Evolutionary conservation across 768 basidiomycete genomes (phyloP).

Genomic region (Gloeophyllum trabeum): DNA sequence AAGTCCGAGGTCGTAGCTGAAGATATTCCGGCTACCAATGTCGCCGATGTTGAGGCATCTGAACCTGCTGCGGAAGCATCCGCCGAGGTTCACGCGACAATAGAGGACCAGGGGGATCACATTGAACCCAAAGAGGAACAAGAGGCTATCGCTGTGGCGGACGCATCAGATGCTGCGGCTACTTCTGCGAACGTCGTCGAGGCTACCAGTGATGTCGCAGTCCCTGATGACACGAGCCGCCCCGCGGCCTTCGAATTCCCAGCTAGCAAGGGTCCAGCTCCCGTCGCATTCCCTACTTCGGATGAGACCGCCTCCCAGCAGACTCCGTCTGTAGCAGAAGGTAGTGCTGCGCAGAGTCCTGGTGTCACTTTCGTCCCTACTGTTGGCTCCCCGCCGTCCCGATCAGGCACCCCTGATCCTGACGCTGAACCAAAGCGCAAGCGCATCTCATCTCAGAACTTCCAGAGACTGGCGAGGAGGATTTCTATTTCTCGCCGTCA

Average conservation of each 20-base stretch:
- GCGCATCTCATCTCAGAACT: conserved; percentile 77
- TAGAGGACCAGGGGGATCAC: conserved; percentile 1
- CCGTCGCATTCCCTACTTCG: conserved; percentile 23
- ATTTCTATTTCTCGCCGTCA: conserved; percentile 59
- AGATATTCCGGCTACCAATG: not conserved
- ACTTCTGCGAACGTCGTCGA: not conserved
- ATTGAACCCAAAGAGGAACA: conserved; percentile 3
- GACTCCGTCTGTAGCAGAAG: conserved; percentile 16
- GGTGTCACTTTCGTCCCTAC: conserved; percentile 61
- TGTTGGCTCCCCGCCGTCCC: conserved; percentile 41
- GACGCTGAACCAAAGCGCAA: conserved; percentile 72
- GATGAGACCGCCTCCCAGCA: conserved; percentile 19
- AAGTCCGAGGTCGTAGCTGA: not conserved
- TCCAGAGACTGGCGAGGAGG: conserved; percentile 67
- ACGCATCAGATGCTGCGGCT: not conserved
- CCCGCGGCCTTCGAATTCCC: conserved; percentile 21
- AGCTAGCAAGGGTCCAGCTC: conserved; percentile 10
- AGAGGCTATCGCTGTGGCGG: not conserved
- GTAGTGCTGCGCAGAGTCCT: conserved; percentile 14
- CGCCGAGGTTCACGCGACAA: conserved; percentile 2
- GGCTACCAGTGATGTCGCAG: conserved; percentile 4
- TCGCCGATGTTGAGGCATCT: conserved; percentile 4
- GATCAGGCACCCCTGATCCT: conserved; percentile 61
- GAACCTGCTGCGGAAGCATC: conserved; percentile 3
- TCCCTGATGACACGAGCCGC: conserved; percentile 5